These are phyloP conservation scores for Psidium friedrichsthalianum DNA, from an alignment of 345 rosid genomes.

Conservation along the genomic window DNA sequence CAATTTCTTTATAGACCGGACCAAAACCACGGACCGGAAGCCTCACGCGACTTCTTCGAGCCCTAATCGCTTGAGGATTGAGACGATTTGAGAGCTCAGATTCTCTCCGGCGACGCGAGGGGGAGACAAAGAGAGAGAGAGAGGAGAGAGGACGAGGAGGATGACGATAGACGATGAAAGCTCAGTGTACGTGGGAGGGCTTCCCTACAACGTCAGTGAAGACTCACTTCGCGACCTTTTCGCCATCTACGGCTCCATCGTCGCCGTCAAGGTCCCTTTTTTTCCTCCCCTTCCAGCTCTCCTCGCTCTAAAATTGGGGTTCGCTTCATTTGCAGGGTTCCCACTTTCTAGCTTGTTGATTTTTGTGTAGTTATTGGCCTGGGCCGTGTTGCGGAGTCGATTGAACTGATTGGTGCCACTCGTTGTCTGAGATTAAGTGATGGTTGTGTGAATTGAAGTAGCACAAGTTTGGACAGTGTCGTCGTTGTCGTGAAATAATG, in stretches of 20 bases:
- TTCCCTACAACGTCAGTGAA: conserved; percentile 63
- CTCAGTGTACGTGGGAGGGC: conserved; percentile 88
- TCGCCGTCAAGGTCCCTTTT: conserved; percentile 54
- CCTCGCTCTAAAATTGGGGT: not conserved
- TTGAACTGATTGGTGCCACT: not conserved
- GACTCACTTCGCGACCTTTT: conserved; percentile 54
- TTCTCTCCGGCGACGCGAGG: not conserved
- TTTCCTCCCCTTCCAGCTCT: not conserved
- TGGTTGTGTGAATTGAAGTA: not conserved
- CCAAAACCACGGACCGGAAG: not conserved
- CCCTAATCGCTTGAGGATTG: not conserved
- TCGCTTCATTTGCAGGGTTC: not conserved
- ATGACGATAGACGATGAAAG: conserved; percentile 84
- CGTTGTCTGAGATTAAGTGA: not conserved
- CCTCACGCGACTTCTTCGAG: not conserved
- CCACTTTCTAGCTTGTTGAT: not conserved
- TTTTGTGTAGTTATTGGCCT: not conserved
- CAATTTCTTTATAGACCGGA: not conserved
- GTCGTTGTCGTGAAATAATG: not conserved
- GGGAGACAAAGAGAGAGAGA: not conserved
- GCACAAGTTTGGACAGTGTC: not conserved
- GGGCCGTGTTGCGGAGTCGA: not conserved
- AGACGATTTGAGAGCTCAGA: not conserved
- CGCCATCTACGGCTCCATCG: conserved; percentile 49
- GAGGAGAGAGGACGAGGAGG: not conserved